Evolutionary conservation across 805 yeast species (phyloP), one percentile per base, ranked within the genome.

Genomic region (Wickerhamiella lipophila): DNA sequence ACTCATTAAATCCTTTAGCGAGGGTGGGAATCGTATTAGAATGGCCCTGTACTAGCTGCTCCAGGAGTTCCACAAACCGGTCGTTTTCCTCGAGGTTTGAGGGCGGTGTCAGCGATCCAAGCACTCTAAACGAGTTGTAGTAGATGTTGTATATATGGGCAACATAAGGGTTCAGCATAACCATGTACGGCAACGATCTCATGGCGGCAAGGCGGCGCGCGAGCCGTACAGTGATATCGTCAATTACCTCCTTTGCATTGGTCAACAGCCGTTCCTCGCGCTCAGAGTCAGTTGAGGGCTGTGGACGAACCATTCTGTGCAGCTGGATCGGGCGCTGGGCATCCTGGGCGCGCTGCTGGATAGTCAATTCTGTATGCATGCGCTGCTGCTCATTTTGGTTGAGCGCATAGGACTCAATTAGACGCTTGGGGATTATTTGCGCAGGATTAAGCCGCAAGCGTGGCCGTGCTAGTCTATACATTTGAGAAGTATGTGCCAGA

Each of bases 111-210:
- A 71, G 66, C 2, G 68, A 59, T 21, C 74, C 57, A 46, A 79
- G 57, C 4, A 74, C 68, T 46, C 74, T 68, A 68, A 86, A 73
- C 1, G 95, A 80, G 50, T 77, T 71, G 53, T 85, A 67, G 66
- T 89, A 89, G 43, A 80, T 65, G 56, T 76, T 72, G 67, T 86
- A 85, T 19, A 83, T 80, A 56, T 76, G 77, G 9, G 89, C 81
- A 46, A 89, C 80, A 58, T 84, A 78, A 5, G 96, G 96, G 61
- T 89, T 89, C 53, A 89, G 65, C 49, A 87, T 81, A 42, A 81
- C 86, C 56, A 88, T 73, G 62, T 86, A 89, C 0, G 96, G 96
- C 49, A 89, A 67, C 40, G 73, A 69, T 53, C 89, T 74, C 55
- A 89, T 77, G 25, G 80, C 81, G 27, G 73, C 71, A 15, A 87